Percentiles rank a stretch among this genome's conserved stretches.
Evolutionary conservation across 306 rosid genomes (phyloP).

Genomic region (Quercus ilex): DNA sequence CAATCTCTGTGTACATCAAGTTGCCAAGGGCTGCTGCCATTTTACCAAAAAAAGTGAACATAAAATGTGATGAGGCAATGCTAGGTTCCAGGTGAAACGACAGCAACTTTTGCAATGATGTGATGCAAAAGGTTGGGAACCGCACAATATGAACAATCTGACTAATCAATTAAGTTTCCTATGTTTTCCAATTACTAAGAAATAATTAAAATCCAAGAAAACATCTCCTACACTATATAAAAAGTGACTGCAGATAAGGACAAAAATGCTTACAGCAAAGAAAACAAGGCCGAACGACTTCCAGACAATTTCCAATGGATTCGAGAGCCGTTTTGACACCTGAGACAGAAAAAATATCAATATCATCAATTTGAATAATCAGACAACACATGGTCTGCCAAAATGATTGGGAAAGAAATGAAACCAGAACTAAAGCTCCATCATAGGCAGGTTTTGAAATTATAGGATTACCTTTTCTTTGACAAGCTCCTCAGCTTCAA

Average conservation of each 20-base stretch:
- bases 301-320: conserved; percentile 85
- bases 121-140: neutral
- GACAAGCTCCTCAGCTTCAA: conserved; percentile 93
- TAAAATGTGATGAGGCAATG: neutral
- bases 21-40: neutral
- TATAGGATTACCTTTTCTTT: conserved; percentile 67
- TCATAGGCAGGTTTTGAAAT: neutral
- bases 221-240: neutral
- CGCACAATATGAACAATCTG: neutral
- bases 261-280: conserved; percentile 70
- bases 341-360: conserved; percentile 17
- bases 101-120: neutral
- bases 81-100: neutral
- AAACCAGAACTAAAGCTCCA: neutral
- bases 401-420: conserved; percentile 9
- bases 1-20: neutral
- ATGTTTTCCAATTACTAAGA: neutral
- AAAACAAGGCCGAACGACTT: conserved; percentile 95
- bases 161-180: neutral
- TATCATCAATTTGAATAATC: neutral
- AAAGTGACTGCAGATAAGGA: conserved; percentile 5
- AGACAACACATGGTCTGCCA: neutral
- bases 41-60: neutral
- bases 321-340: conserved; percentile 69
- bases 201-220: neutral